Percentiles rank a stretch among this genome's conserved stretches.
Evolutionary conservation across 495 filamentous ascomycete species (phyloP).

Genomic region (Viridothelium virens): DNA sequence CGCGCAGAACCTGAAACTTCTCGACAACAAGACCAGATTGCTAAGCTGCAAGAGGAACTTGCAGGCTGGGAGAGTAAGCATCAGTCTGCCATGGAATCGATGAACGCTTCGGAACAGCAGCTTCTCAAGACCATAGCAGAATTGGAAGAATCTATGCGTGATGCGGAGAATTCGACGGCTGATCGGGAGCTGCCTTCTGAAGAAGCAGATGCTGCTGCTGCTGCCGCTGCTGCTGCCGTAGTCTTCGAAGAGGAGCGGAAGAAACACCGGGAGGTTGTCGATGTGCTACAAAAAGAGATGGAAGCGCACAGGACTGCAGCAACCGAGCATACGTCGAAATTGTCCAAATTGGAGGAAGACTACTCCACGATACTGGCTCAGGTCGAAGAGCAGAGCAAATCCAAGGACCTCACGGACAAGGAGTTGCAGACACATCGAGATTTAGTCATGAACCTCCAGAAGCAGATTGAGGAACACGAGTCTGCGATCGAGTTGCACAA

Average conservation of each 20-base stretch:
- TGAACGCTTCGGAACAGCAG: slow-evolving; percentile 65
- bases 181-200: not conserved
- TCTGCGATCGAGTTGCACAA: slow-evolving; percentile 48
- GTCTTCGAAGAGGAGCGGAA: slow-evolving; percentile 45
- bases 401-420: slow-evolving; percentile 35
- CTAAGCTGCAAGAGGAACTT: slow-evolving; percentile 67
- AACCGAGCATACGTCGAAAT: slow-evolving; percentile 33
- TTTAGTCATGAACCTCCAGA: slow-evolving; percentile 39
- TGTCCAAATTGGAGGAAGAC: slow-evolving; percentile 41
- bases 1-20: slow-evolving; percentile 26
- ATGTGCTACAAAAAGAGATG: slow-evolving; percentile 62
- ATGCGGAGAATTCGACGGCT: slow-evolving; percentile 43
- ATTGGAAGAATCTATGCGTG: slow-evolving; percentile 54
- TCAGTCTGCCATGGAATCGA: slow-evolving; percentile 56
- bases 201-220: slow-evolving; percentile 34
- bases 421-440: slow-evolving; percentile 39
- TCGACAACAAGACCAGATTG: slow-evolving; percentile 56
- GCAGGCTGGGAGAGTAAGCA: slow-evolving; percentile 69
- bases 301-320: slow-evolving; percentile 64
- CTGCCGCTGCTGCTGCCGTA: slow-evolving; percentile 33
- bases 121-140: slow-evolving; percentile 63
- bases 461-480: slow-evolving; percentile 45
- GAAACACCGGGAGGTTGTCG: slow-evolving; percentile 59
- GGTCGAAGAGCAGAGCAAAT: slow-evolving; percentile 43
- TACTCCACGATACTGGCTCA: slow-evolving; percentile 41